These are phyloP conservation scores for Syzygium grande DNA, from an alignment of 345 rosid genomes.

Conservation along the genomic window DNA sequence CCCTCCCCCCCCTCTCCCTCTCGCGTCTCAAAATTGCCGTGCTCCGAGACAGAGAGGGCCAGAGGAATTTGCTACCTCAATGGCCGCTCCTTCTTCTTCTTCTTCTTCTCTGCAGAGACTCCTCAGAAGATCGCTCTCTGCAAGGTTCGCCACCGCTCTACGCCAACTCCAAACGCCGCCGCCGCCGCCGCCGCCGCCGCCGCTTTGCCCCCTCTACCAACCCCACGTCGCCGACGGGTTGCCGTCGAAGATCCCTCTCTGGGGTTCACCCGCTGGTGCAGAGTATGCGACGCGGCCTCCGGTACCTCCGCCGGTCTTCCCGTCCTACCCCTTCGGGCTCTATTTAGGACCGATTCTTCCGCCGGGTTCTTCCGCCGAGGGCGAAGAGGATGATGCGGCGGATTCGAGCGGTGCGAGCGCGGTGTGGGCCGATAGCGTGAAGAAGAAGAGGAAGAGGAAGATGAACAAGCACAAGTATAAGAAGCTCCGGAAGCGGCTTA, in stretches of 20 bases:
- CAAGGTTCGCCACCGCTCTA: constrained; percentile 1
- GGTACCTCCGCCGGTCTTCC: constrained; percentile 10
- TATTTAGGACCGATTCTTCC: constrained; percentile 8
- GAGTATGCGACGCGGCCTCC: not conserved
- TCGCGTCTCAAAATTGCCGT: not conserved
- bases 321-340: constrained; percentile 32
- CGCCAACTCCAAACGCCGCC: not conserved
- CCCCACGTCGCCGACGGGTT: not conserved
- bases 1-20: not conserved
- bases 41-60: not conserved
- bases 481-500: constrained; percentile 47
- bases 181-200: not conserved
- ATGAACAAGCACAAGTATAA: constrained; percentile 65
- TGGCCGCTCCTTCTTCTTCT: constrained; percentile 1
- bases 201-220: not conserved
- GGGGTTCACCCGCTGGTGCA: not conserved
- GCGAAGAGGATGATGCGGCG: constrained; percentile 3
- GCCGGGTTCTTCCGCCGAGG: constrained; percentile 10
- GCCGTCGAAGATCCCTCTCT: not conserved
- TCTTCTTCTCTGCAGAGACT: constrained; percentile 14
- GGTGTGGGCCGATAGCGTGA: constrained; percentile 77
- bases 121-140: not conserved
- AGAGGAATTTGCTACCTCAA: not conserved
- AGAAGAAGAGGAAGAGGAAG: constrained; percentile 98
- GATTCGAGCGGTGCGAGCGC: constrained; percentile 3